These are phyloP conservation scores for Thermothielavioides terrestris DNA, from an alignment of 495 filamentous ascomycete species.

Conservation along the genomic window DNA sequence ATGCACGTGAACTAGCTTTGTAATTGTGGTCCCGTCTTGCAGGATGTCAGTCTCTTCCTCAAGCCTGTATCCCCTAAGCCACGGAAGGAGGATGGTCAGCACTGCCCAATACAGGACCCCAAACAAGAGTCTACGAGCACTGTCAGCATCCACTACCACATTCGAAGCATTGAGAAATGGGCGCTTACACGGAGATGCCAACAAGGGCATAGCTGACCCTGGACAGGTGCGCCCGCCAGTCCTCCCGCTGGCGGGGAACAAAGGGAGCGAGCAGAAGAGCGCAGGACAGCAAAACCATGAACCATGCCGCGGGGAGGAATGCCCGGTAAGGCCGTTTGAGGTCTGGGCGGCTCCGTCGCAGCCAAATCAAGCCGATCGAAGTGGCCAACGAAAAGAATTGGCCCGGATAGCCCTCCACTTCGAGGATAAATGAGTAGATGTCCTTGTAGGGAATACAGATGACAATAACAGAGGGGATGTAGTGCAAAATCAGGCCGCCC, in stretches of 20 bases:
- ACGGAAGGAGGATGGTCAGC: not conserved
- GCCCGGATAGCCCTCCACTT: constrained; percentile 62
- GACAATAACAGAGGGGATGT: constrained; percentile 56
- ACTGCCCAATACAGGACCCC: not conserved
- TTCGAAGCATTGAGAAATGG: not conserved
- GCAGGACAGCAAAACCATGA: constrained; percentile 38
- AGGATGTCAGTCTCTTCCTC: not conserved
- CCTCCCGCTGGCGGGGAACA: constrained; percentile 39
- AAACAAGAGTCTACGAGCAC: not conserved
- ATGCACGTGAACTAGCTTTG: not conserved
- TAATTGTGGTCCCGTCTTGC: not conserved
- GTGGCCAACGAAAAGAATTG: constrained; percentile 53
- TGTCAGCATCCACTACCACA: too few relatives aligned
- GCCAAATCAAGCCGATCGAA: constrained; percentile 51
- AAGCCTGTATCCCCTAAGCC: constrained; percentile 4
- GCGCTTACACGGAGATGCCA: constrained; percentile 57
- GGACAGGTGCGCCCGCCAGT: constrained; percentile 51
- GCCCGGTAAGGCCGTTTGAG: constrained; percentile 61
- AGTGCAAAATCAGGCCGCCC: constrained; percentile 59
- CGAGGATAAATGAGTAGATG: constrained; percentile 65
- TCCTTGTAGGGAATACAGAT: constrained; percentile 56
- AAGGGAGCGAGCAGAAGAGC: constrained; percentile 48
- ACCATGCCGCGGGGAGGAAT: constrained; percentile 47
- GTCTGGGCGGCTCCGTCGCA: constrained; percentile 53
- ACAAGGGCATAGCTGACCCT: constrained; percentile 69